phyloP scores from a whole-genome alignment of 306 rosid genomes.

The Cicer yamashitae region DNA sequence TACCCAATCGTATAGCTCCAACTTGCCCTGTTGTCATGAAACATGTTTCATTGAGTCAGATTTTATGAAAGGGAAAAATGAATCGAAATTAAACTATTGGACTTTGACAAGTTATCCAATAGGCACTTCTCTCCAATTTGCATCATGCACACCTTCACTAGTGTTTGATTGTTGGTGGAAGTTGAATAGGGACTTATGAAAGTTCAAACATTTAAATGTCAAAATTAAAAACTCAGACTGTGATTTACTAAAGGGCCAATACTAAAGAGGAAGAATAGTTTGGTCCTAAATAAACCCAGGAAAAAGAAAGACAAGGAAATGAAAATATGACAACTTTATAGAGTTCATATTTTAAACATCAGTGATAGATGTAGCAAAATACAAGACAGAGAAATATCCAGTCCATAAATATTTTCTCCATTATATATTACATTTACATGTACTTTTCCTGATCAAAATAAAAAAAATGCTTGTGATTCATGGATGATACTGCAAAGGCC shows the following conservation, averaged over 20 bases:
- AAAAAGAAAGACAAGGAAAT: neutral
- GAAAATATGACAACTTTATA: slow-evolving; percentile 1
- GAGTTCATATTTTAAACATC: neutral
- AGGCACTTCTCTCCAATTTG: slow-evolving; percentile 11
- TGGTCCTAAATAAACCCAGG: neutral
- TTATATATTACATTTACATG: slow-evolving; percentile 7
- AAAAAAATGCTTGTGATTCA: slow-evolving; percentile 19
- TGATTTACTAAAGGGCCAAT: neutral
- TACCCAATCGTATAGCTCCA: slow-evolving; percentile 89
- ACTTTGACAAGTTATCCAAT: slow-evolving; percentile 21
- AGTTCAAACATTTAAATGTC: slow-evolving; percentile 29
- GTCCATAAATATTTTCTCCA: slow-evolving; percentile 21
- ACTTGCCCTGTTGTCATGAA: slow-evolving; percentile 78
- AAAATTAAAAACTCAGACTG: neutral
- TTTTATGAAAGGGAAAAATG: neutral
- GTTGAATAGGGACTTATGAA: slow-evolving; percentile 22
- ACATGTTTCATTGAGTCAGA: neutral
- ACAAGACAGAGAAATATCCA: neutral
- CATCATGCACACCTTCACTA: neutral
- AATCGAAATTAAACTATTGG: slow-evolving; percentile 22
- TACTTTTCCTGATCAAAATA: neutral
- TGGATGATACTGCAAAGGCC: slow-evolving; percentile 17
- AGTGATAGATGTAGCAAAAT: neutral
- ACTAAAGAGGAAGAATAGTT: neutral
- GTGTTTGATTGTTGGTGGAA: slow-evolving; percentile 16